A percentile compares a stretch with the other conserved stretches of the same genome.
These are phyloP conservation scores for Calonectria pseudoturangicola DNA, from an alignment of 2,329 filamentous ascomycete genomes.

Conservation along the genomic window DNA sequence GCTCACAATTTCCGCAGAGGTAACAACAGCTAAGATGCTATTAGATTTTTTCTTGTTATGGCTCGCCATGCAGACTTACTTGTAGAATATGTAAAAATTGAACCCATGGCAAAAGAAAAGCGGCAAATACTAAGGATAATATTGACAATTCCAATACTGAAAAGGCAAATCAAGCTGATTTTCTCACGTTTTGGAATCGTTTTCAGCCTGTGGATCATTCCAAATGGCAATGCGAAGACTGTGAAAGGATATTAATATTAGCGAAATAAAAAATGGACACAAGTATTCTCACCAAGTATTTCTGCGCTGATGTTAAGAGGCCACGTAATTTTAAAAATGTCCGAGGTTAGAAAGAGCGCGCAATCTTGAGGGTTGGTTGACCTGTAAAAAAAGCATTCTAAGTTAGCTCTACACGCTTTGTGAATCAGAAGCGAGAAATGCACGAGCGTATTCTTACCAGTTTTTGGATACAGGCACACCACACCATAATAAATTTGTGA, in stretches of 20 bases:
- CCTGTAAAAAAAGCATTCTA: neutral
- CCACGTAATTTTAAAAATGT: neutral
- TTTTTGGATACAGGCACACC: neutral
- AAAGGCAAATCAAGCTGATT: neutral
- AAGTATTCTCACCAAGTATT: neutral
- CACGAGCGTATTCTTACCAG: neutral
- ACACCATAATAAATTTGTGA: neutral
- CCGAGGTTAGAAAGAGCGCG: neutral
- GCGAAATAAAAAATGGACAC: neutral
- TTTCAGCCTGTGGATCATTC: neutral
- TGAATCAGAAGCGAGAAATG: neutral
- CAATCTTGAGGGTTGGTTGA: neutral
- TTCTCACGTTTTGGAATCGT: neutral
- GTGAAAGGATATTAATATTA: neutral
- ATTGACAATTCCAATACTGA: conserved; percentile 15
- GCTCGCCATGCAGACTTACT: neutral
- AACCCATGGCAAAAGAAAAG: neutral
- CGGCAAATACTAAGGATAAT: conserved; percentile 3
- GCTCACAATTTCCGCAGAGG: neutral
- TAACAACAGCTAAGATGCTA: neutral
- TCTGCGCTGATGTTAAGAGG: neutral
- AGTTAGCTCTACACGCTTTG: neutral
- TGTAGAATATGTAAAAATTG: neutral
- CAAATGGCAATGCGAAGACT: neutral
- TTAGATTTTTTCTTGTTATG: neutral